Base-by-base conservation (phyloP, 352 stramenopile species). In the Pythium plurisporium region DNA sequence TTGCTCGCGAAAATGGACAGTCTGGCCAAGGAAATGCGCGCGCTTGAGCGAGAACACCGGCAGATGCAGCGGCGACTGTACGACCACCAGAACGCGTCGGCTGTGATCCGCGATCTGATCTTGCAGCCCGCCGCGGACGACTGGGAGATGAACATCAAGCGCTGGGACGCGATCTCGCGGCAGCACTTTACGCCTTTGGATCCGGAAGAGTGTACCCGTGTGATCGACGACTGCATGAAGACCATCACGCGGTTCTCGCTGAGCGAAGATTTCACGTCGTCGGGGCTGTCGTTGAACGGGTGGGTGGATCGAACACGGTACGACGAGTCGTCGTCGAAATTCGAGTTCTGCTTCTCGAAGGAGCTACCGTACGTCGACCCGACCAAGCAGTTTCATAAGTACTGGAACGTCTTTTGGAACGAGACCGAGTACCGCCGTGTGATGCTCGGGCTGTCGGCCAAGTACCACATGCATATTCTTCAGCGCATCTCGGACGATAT, bases 401-500 rank as follows among this genome's bases (percentile, higher is more conserved):
- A 56, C 49, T 65, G 58, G 58, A 59, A 59, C 14, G 44, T 65
- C n/a, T 65, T 65, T 30, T 59, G 41, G 43, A 43, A 59, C 43
- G 58, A 59, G 41, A 17, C 14, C 41, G 49, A 59, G 26, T 65
- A 59, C 43, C 49, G 50, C 14, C 58, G 50, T 27, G 56, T 58
- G 47, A 43, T 65, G 42, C 42, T 65, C 2, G 58, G 58, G 11
- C 36, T 59, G 2, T 30, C 44, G 20, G 36, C 41, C 26, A 65
- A 65, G 42, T 59, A 59, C 49, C 58, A 65, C 49, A 59, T 65
- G 49, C 58, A 65, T 22, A 41, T 65, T 19, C 27, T 65, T 9
- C 58, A 65, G 30, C 41, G 44, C n/a, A n/a, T 65, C 33, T 65
- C 58, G 49, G 58, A 65, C 15, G 58, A 65, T 34, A 59, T 65